Evolutionary conservation across 192 early-diverging fungal genomes (phyloP), one percentile per base, ranked within the genome.

Genomic region (Haplosporangium gracile): DNA sequence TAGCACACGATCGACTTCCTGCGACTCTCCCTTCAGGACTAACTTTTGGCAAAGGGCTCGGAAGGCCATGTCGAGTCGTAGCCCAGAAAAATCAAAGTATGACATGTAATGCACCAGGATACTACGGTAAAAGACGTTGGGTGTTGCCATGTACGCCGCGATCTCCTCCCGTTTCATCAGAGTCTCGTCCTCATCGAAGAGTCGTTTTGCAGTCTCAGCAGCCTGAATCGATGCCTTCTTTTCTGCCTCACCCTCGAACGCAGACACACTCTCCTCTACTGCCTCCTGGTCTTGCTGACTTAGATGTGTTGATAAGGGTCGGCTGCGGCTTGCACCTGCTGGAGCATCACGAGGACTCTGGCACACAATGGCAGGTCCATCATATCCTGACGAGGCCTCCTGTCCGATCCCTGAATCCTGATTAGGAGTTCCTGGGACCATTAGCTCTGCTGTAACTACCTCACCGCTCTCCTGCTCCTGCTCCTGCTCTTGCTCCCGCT

Each of bases 1-100:
- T 68, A 99, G 87, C 53, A 99, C 94, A 39, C 98, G 93, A 88
- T 97, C 97, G 42, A 99, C 94, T 72, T 96, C 92, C 85, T 99
- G 98, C 22, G 97, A 94, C 88, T 99, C 98, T 39, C 95, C 98
- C 68, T 95, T 95, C 74, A 99, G 88, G 29, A 94, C 93, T 1
- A 98, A 90, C 36, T 96, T 94, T 49, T 88, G 88, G 79, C 97
- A 97, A 70, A 99, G 83, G 32, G 80, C 75, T 85, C 97, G 90
- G 72, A 99, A 95, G 18, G 95, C 95, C 73, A 91, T 88, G 79
- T 98, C 97, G 22, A 99, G 86, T 36, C 93, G 90, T 79, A 93
- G 82, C 38, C 88, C 90, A 13, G 76, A 53, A 78, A 97, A 97
- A 79, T 97, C 94, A 90, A 95, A 97, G 85, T 92, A 88, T n/a